phyloP scores from a whole-genome alignment of 805 yeast genomes.

The Priceomyces fermenticarens region DNA sequence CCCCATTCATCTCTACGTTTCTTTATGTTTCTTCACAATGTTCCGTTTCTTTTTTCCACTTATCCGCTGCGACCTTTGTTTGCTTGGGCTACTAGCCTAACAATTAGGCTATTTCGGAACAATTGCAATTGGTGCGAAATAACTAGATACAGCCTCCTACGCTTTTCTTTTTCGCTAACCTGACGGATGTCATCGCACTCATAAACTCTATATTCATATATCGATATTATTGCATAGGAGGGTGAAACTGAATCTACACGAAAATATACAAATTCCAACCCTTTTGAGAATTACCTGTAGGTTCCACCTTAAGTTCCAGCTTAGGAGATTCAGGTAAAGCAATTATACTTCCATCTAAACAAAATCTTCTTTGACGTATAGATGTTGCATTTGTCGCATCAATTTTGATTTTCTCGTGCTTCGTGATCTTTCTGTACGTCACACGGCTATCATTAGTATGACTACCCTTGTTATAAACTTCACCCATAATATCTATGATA shows the following conservation, averaged over 20 bases:
- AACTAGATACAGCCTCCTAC: no score
- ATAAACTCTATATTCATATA: no score
- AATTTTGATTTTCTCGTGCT: constrained; percentile 22
- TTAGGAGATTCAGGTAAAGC: constrained; percentile 21
- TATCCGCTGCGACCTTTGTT: no score
- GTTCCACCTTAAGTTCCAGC: constrained; percentile 11
- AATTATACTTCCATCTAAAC: constrained; percentile 63
- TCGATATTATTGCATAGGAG: no score
- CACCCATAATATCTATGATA: constrained; percentile 53
- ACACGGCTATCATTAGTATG: constrained; percentile 53
- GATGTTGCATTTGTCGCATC: constrained; percentile 9
- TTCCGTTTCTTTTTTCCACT: no score
- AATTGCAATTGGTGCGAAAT: no score
- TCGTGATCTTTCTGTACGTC: constrained; percentile 34
- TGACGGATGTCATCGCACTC: no score
- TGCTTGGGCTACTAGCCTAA: no score
- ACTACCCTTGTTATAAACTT: constrained; percentile 54
- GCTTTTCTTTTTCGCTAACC: no score
- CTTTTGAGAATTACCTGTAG: constrained; percentile 17
- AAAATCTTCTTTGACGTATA: constrained; percentile 45
- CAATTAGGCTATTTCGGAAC: no score
- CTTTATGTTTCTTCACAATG: no score
- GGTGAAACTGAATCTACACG: constrained; percentile 2
- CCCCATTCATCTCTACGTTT: no score
- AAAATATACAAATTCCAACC: constrained; percentile 18